phyloP scores from a whole-genome alignment of 768 basidiomycete genomes.

The Lactifluus pinguis region DNA sequence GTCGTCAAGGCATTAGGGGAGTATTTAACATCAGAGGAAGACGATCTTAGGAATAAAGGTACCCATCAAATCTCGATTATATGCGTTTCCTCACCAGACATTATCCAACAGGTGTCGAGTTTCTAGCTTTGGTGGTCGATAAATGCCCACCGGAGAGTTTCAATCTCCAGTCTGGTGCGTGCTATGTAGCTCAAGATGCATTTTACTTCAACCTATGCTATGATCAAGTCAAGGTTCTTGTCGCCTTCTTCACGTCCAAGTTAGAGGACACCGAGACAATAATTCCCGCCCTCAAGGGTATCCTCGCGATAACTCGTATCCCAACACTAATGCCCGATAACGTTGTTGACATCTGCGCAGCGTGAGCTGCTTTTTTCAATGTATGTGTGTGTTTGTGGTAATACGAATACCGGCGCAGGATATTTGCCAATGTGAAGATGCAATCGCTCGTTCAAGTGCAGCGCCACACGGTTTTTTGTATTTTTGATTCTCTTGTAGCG shows the following conservation, averaged over 20 bases:
- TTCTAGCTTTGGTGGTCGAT: slow-evolving; percentile 65
- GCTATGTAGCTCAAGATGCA: neutral
- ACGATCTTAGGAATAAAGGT: slow-evolving; percentile 74
- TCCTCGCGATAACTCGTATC: slow-evolving; percentile 54
- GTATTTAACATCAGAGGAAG: slow-evolving; percentile 83
- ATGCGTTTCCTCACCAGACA: neutral
- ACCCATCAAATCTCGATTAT: neutral
- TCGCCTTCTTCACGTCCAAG: slow-evolving; percentile 77
- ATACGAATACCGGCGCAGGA: slow-evolving; percentile 31
- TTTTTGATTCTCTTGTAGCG: slow-evolving; percentile 72
- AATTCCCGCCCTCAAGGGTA: slow-evolving; percentile 70
- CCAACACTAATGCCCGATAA: slow-evolving; percentile 59
- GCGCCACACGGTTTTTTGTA: slow-evolving; percentile 70
- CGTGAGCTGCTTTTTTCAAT: slow-evolving; percentile 39
- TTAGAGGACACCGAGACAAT: slow-evolving; percentile 80
- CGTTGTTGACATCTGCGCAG: slow-evolving; percentile 44
- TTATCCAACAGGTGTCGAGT: slow-evolving; percentile 57
- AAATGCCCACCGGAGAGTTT: slow-evolving; percentile 52
- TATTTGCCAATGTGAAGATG: slow-evolving; percentile 76
- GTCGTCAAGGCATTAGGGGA: slow-evolving; percentile 83
- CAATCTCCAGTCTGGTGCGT: slow-evolving; percentile 75
- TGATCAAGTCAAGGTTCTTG: slow-evolving; percentile 71
- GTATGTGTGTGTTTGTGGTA: neutral
- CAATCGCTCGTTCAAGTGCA: slow-evolving; percentile 72
- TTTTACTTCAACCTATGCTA: neutral